Percentiles rank a stretch among this genome's conserved stretches.
phyloP scores from a whole-genome alignment of 2,329 filamentous ascomycete genomes.

The Diaporthe caulivora region DNA sequence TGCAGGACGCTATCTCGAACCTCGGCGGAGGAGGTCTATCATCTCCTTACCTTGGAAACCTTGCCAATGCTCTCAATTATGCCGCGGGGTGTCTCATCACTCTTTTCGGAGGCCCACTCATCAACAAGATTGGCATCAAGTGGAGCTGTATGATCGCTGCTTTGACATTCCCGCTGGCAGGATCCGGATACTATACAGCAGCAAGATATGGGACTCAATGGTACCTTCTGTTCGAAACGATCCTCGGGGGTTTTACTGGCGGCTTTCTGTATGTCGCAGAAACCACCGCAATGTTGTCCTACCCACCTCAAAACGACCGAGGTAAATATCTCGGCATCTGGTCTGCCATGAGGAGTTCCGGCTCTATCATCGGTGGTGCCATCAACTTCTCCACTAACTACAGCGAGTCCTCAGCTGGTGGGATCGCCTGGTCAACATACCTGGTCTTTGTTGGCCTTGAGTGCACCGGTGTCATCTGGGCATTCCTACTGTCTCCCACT shows the following conservation, averaged over 20 bases:
- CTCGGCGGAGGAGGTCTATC: slow-evolving; percentile 38
- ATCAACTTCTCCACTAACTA: slow-evolving; percentile 50
- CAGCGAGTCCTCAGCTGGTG: slow-evolving; percentile 39
- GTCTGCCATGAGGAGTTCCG: slow-evolving; percentile 50
- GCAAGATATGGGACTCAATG: slow-evolving; percentile 47
- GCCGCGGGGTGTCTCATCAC: slow-evolving; percentile 36
- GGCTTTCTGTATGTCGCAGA: slow-evolving; percentile 52
- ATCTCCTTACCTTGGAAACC: slow-evolving; percentile 37
- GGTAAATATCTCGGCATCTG: slow-evolving; percentile 50
- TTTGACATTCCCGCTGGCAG: slow-evolving; percentile 49
- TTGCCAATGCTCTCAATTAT: slow-evolving; percentile 36
- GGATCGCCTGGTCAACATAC: slow-evolving; percentile 49
- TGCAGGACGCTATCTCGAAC: slow-evolving; percentile 39
- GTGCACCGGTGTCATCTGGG: slow-evolving; percentile 47
- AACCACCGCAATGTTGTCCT: slow-evolving; percentile 52
- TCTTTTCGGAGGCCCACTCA: slow-evolving; percentile 51
- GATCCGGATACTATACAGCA: slow-evolving; percentile 51
- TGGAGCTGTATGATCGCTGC: slow-evolving; percentile 53
- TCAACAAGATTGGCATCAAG: slow-evolving; percentile 54
- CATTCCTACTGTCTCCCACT: slow-evolving; percentile 45
- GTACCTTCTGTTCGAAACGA: slow-evolving; percentile 49
- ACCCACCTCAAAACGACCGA: slow-evolving; percentile 49
- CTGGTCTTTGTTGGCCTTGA: slow-evolving; percentile 47
- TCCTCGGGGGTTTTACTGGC: slow-evolving; percentile 38
- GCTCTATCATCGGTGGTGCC: slow-evolving; percentile 50